Base-by-base conservation (phyloP, 768 basidiomycete genomes). In the Heimioporus sp. region DNA sequence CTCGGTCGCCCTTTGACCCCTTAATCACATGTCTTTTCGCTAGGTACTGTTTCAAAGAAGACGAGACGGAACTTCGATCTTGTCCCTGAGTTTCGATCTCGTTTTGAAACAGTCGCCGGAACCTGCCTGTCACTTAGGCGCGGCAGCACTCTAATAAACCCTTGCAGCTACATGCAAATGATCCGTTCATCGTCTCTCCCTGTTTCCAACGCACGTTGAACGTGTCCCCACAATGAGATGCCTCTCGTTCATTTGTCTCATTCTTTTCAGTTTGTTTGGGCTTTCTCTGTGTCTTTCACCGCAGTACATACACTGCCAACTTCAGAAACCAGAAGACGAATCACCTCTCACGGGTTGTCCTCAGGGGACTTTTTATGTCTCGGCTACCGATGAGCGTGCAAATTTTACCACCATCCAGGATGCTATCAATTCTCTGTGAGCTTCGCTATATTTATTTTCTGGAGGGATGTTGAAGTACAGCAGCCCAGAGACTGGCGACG, bases 351-450 rank as follows among this genome's bases (percentile, higher is more conserved):
- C 48, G 1, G 81, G 80, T 10, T 86, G 85, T 59, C 81, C 81
- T 0, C n/a, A 54, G 7, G 81, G 80, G 10, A 86, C 83, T 0
- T 65, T 86, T 4, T 85, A 77, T 51, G 84, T 86, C 19, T 84
- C 82, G 1, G 63, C 64, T 31, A 76, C 63, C 5, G 77, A 85
- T 59, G 51, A 62, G 0, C 65, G 66, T 43, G 77, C 83, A 0
- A 51, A 73, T 21, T 85, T 82, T 43, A 70, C 61, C 15, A 75
- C 57, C 21, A 68, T 86, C 4, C 85, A 87, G 62, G 72, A 75
- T 12, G 84, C 85, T 10, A 70, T 87, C 12, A 30, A 65, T 9
- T 81, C 82, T 7, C 67, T 87, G 83, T 83, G 53, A 53, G 77
- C n/a, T n/a, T 17, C 48, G 16, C 32, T 51, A 30, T 34, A 37